Evolutionary conservation across 495 filamentous ascomycete species (phyloP).

Genomic region (Penicillium canariense): DNA sequence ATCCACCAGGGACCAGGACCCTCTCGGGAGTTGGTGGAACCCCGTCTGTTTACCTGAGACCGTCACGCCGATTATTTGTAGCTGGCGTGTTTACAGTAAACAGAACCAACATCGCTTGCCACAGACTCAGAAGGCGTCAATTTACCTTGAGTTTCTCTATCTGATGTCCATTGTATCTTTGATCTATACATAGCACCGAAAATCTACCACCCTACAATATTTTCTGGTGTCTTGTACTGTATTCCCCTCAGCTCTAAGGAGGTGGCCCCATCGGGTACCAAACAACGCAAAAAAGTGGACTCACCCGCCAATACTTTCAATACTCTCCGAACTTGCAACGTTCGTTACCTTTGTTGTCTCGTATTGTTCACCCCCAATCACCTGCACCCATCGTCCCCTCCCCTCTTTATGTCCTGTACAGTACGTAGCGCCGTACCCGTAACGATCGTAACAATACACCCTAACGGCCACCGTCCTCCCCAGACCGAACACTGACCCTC

Average conservation of each 20-base stretch:
- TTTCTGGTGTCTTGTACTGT: not conserved
- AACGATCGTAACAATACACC: not conserved
- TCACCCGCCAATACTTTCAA: not conserved
- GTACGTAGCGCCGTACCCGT: no score
- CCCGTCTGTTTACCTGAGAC: slow-evolving; percentile 14
- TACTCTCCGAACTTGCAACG: not conserved
- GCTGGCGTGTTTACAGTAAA: not conserved
- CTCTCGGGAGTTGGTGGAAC: not conserved
- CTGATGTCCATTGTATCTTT: not conserved
- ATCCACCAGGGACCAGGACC: slow-evolving; percentile 7
- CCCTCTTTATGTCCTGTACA: not conserved
- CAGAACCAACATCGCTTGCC: not conserved
- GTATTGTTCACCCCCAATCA: not conserved
- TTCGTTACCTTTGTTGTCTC: not conserved
- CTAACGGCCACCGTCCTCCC: not conserved
- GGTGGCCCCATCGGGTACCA: not conserved
- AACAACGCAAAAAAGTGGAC: not conserved
- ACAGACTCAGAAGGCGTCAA: not conserved
- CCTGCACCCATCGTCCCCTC: not conserved
- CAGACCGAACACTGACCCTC: not conserved
- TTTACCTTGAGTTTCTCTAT: no score
- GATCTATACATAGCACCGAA: not conserved
- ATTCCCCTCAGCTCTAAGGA: not conserved
- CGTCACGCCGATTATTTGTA: slow-evolving; percentile 5
- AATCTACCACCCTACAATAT: not conserved